Evolutionary conservation across 352 stramenopile species (phyloP), one percentile per base, ranked within the genome.

Genomic region (Thraustochytrium sp.): DNA sequence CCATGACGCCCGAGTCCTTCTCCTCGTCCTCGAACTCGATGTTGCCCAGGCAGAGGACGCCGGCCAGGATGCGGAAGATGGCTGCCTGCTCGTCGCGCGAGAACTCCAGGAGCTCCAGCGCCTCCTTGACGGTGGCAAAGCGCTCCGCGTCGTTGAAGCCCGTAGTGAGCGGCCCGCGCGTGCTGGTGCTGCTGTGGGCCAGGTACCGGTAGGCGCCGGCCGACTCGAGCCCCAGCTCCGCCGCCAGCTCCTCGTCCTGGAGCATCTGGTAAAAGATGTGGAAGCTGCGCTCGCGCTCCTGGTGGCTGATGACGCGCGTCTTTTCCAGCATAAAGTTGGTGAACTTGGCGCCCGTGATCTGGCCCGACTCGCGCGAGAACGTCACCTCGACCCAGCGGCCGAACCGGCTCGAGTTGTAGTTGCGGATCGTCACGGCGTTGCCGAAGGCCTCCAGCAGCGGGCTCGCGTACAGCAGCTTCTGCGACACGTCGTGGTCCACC

Each of bases 401-500:
- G 85, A 99, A 98, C 18, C 96, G 92, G 84, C 86, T 93, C 55
- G 92, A 97, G 87, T 99, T 99, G 88, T 98, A 94, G 88, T 99
- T 99, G 16, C 95, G 90, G 55, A 98, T 92, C 21, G 96, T 99
- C 42, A 95, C 91, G 48, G 96, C 96, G 86, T 99, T 99, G 82
- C 97, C 97, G 88, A 99, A 99, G 1, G 94, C 94, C 88, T 99
- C 97, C n/a, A 99, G 90, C 64, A 99, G 95, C 51, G 96, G 96
- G 88, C 99, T 99, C 9, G 95, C 97, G 55, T 93, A 96, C 44
- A 99, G 89, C 55, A 99, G 94, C 72, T 97, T 48, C 46, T 89
- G 40, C 61, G 88, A 62, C 26, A 88, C 51, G 54, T 38, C 46
- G 36, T 65, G 85, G 13, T 86, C 73, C 13, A 34, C 64, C 11